phyloP scores from a whole-genome alignment of 805 yeast genomes.

The Lipomyces sp. region DNA sequence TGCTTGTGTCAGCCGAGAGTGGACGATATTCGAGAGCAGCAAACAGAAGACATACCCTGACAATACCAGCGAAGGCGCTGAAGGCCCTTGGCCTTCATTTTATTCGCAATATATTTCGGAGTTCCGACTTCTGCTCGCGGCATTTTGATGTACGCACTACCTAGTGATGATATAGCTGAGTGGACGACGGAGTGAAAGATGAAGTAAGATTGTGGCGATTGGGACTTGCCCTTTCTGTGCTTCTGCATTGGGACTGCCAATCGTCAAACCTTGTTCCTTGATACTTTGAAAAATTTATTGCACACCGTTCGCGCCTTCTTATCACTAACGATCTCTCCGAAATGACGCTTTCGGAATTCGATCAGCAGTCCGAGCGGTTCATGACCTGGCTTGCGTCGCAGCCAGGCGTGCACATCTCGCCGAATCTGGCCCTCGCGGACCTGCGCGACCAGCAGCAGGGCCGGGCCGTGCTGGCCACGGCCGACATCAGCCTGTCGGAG shows the following conservation, averaged over 20 bases:
- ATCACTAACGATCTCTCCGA: no score
- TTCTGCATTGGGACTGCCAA: no score
- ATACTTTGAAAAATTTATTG: no score
- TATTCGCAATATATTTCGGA: constrained; percentile 69
- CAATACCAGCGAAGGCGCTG: constrained; percentile 87
- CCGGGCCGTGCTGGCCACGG: constrained; percentile 66
- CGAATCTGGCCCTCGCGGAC: constrained; percentile 60
- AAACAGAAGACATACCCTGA: constrained; percentile 41
- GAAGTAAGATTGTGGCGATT: not conserved
- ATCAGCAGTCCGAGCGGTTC: constrained; percentile 8
- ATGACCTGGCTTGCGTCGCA: constrained; percentile 21
- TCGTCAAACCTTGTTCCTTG: no score
- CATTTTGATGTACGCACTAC: constrained; percentile 38
- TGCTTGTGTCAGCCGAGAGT: constrained; percentile 30
- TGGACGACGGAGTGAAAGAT: not conserved
- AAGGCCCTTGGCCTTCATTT: constrained; percentile 76
- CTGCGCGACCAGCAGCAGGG: constrained; percentile 62
- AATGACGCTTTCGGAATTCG: not conserved
- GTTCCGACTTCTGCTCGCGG: constrained; percentile 60
- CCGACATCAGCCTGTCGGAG: constrained; percentile 61
- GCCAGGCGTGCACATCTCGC: constrained; percentile 42
- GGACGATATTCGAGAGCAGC: not conserved
- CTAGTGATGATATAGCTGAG: not conserved
- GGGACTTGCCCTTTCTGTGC: no score
- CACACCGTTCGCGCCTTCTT: no score